Evolutionary conservation across 805 yeast species (phyloP), one percentile per base, ranked within the genome.

Genomic region (Yamadazyma tumulicola): DNA sequence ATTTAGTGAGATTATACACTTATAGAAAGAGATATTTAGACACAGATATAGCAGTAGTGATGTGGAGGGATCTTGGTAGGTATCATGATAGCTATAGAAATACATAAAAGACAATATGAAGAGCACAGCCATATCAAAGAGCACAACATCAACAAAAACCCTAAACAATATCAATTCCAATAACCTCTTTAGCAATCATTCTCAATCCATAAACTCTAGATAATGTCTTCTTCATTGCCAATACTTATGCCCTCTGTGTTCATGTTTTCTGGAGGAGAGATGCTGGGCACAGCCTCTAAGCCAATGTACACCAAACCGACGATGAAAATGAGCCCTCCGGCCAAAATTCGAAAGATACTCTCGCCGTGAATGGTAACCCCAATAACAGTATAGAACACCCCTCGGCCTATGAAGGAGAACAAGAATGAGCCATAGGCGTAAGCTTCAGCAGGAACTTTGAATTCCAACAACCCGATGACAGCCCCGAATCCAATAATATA

Each of bases 221-320:
- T 52, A 31, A 62, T 54, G 38, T 65, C 72, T 30, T 67, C 73
- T 21, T 66, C 73, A 27, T 57, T 55, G 1, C 66, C 68, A 28
- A 64, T 54, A 23, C 61, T 41, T 13, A 64, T 47, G 1, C 70
- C 68, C 42, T 67, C 72, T 6, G 67, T 59, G 42, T 57, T 83
- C 85, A 87, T 85, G 60, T 82, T 85, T 38, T 75, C 83, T 13
- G 96, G 96, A 19, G 88, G 82, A 34, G 84, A 80, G 26, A 85
- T 66, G 41, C 83, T 74, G 13, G 89, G 87, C 18, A 84, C 58
- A 32, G 82, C 81, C 57, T 86, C 93, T 49, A 86, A 69, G 1
- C 61, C 75, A 31, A 72, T 53, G 57, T 69, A 86, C 3, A 59
- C 73, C 15, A 76, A 52, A 19, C 95, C 96, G 16, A 78, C 57